Evolutionary conservation across 345 rosid genomes (phyloP), one percentile per base, ranked within the genome.

Genomic region (Gossypium bickii): DNA sequence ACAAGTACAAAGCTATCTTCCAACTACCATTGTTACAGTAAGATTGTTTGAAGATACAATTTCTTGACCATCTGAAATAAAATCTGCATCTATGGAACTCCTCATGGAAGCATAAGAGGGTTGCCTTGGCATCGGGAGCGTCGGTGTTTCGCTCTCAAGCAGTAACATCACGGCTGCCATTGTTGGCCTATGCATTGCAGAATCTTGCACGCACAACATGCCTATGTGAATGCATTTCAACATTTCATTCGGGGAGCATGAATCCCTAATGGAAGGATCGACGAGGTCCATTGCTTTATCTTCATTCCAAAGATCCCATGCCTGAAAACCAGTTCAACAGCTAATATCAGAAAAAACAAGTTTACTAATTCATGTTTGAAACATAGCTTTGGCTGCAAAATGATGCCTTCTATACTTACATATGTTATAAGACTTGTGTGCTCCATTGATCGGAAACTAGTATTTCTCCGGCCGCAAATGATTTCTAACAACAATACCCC

Each of bases 161-260:
- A 82, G 83, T 41, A 87, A n/a, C 63, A 92, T 77, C 63, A 87
- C 90, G 2, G 87, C 67, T 43, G 90, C 77, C 92, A 94, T 94
- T 76, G 84, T 79, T 2, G 95, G 98, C 75, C 97, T 85, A 10
- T 85, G 72, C 41, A 74, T 79, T 71, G 97, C 86, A 0, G 87
- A 81, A 72, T 94, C 97, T 78, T 94, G 97, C 49, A 87, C 97
- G 74, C 97, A 92, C 18, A 92, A n/a, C 79, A 94, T 87, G 8
- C 93, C 97, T 41, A 94, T 85, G 9, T 94, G 92, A 71, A 94
- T 81, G 81, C 97, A 94, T 71, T 87, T 86, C 76, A 84, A 47
- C 0, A 81, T 90, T 80, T 92, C 92, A 48, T 77, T 72, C 12
- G 72, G 60, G 29, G 80, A 76, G 70, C 83, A 80, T 12, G 88